Conservation (phyloP, 1,284 basidiomycete genomes). For the Lentinus polychrous region DNA sequence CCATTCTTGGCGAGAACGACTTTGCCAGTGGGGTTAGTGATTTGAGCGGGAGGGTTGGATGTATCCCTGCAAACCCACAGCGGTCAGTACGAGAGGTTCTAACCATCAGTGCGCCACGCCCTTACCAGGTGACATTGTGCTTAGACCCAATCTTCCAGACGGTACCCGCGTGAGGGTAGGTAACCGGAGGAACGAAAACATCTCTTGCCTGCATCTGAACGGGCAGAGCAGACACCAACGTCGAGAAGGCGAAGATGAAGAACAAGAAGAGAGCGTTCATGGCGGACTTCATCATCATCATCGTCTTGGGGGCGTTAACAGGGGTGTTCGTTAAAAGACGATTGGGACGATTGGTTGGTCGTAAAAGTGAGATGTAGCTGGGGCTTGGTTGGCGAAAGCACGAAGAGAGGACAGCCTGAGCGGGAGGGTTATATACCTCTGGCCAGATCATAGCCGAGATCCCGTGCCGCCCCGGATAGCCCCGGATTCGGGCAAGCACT, state of each 20-base stretch:
- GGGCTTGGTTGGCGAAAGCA: background rate
- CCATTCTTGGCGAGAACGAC: conserved; percentile 34
- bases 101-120: background rate
- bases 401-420: background rate
- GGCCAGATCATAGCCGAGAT: too few relatives aligned
- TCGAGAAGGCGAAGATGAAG: conserved; percentile 19
- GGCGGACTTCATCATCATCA: conserved; percentile 20
- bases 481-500: too few relatives aligned
- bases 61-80: conserved; percentile 28
- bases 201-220: conserved; percentile 27
- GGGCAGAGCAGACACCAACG: conserved; percentile 24
- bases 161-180: conserved; percentile 29
- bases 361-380: background rate
- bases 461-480: too few relatives aligned
- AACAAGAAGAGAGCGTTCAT: conserved; percentile 17
- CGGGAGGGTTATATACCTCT: background rate
- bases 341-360: background rate
- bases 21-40: conserved; percentile 38
- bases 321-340: background rate
- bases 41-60: conserved; percentile 31
- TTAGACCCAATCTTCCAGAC: conserved; percentile 35
- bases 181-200: conserved; percentile 40
- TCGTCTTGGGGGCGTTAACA: background rate
- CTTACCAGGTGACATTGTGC: conserved; percentile 41
- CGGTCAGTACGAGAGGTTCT: background rate